Evolutionary conservation across 768 basidiomycete genomes (phyloP), one percentile per base, ranked within the genome.

Genomic region (Pleurotus eryngii): DNA sequence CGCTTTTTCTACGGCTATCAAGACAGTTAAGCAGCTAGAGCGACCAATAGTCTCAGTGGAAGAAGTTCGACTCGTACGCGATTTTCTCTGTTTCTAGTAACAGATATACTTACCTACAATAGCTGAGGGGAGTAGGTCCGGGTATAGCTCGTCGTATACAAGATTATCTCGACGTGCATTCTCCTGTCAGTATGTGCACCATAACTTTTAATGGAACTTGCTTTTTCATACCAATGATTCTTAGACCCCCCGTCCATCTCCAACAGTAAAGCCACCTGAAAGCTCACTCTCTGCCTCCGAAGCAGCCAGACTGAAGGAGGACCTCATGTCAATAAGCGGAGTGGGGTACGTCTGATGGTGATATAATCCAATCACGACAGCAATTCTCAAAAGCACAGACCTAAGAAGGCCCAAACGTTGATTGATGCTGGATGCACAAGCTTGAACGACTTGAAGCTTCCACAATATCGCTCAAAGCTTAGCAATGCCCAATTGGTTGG

Each of bases 1-100:
- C 54, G 80, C 82, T 18, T 84, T 80, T 60, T 67, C 69, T 45
- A 74, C 67, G 56, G 83, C 83, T 3, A 81, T 85, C 54, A 68
- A 66, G 6, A 69, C 68, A 27, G 72, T 85, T 45, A 60, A 68
- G 26, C 61, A 68, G 39, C 61, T 82, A 2, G 66, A 77, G 15
- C 65, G 73, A 56, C 78, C 78, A 49, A 73, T 84, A 53, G 71
- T 64, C 43, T 74, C 79, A 5, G 76, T 71, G 37, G 70, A 70
- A 37, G 78, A 83, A 55, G 72, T 77, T 14, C 64, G 68, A 57
- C 59, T 66, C 62, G 79, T 78, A 45, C 26, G 66, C 1, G 15
- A 46, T 26, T 59, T 8, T 46, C 50, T 59, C 15, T 42, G 12
- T 42, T 14, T 26, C 7, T 40, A 35, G 11, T 7, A 8, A 20